Conservation (phyloP, 805 yeast species). For the Cyberlindnera meyerae region DNA sequence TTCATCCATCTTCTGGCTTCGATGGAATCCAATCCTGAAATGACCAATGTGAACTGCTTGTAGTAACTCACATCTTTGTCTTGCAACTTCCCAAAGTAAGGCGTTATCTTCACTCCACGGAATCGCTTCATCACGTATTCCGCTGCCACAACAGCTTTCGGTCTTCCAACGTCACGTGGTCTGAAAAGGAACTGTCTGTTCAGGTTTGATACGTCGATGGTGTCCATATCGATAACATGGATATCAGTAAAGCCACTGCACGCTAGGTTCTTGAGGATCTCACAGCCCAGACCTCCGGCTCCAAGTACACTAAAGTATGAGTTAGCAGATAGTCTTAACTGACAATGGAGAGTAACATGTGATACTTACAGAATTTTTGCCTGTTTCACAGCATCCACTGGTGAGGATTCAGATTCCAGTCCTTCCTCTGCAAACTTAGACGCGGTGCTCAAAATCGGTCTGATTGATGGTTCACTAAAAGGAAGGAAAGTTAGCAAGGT, state of each 20-base stretch:
- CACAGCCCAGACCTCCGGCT: slow-evolving; percentile 96
- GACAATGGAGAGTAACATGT: no score
- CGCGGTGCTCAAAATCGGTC: slow-evolving; percentile 21
- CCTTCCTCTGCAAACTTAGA: slow-evolving; percentile 35
- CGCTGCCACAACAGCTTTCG: slow-evolving; percentile 78
- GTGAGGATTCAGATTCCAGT: slow-evolving; percentile 30
- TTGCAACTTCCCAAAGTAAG: slow-evolving; percentile 64
- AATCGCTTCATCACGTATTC: slow-evolving; percentile 48
- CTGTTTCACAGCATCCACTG: slow-evolving; percentile 19
- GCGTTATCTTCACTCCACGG: slow-evolving; percentile 41
- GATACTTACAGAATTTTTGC: slow-evolving; percentile 33
- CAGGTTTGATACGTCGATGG: slow-evolving; percentile 84
- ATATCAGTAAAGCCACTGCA: slow-evolving; percentile 72
- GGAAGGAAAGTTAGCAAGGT: no score
- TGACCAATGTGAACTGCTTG: slow-evolving; percentile 59
- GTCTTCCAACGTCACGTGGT: slow-evolving; percentile 73
- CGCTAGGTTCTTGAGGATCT: slow-evolving; percentile 71
- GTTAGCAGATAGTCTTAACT: slow-evolving; percentile 9
- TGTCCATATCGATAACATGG: slow-evolving; percentile 86
- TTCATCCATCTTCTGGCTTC: slow-evolving; percentile 93
- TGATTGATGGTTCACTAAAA: slow-evolving; percentile 19
- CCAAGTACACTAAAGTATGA: slow-evolving; percentile 53
- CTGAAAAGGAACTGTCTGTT: slow-evolving; percentile 88
- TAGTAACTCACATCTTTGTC: slow-evolving; percentile 61
- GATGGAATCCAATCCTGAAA: slow-evolving; percentile 86